A percentile compares a stretch with the other conserved stretches of the same genome.
phyloP scores from a whole-genome alignment of 2,329 filamentous ascomycete genomes.

The Didymellaceae sp. region DNA sequence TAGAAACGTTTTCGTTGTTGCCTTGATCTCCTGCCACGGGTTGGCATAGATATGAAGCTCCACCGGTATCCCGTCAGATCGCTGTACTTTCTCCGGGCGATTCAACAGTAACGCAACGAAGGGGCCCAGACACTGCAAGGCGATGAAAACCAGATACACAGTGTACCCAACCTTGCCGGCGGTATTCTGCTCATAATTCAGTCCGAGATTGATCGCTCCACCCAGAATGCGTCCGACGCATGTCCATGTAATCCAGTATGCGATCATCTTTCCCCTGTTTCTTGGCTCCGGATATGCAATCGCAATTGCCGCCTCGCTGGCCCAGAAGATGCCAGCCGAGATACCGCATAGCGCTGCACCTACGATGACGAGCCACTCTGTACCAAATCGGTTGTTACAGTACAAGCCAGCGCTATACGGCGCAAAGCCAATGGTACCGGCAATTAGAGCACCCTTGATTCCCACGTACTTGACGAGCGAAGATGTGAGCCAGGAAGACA shows the following conservation, averaged over 20 bases:
- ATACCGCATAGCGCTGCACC: conserved; percentile 22
- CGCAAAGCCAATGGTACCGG: conserved; percentile 21
- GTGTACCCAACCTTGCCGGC: conserved; percentile 55
- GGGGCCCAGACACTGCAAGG: conserved; percentile 54
- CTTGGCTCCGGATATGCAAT: conserved; percentile 20
- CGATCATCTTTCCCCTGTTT: conserved; percentile 28
- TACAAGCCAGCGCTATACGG: conserved; percentile 25
- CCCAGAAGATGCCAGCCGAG: conserved; percentile 25
- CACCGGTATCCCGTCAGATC: conserved; percentile 47
- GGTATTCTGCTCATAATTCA: conserved; percentile 54
- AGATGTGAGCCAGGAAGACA: conserved; percentile 19
- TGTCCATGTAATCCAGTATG: conserved; percentile 60
- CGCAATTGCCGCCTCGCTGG: conserved; percentile 19
- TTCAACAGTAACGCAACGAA: conserved; percentile 54
- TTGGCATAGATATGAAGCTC: conserved; percentile 50
- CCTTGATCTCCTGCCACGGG: conserved; percentile 30
- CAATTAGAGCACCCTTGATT: conserved; percentile 20
- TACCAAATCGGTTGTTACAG: conserved; percentile 23
- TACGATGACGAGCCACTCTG: conserved; percentile 21
- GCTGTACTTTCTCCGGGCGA: conserved; percentile 53
- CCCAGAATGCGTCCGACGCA: conserved; percentile 61
- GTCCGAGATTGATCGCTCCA: conserved; percentile 57
- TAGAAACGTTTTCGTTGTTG: conserved; percentile 32
- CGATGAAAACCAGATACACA: conserved; percentile 49
- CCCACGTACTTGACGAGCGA: conserved; percentile 20